Base-by-base conservation (phyloP, 2,329 filamentous ascomycete genomes). In the Rasamsonia emersonii region DNA sequence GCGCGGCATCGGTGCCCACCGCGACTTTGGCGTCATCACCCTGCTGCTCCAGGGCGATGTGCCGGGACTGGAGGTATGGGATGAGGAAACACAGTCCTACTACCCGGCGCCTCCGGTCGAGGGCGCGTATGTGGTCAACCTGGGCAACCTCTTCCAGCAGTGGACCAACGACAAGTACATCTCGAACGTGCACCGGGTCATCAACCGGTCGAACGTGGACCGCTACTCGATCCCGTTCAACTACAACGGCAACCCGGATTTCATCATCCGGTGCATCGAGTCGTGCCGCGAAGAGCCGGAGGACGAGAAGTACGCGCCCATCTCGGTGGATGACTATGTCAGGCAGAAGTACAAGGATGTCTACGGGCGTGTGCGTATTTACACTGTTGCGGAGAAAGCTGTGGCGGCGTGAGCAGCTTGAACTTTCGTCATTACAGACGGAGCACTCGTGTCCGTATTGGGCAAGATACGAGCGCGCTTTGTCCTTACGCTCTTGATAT, bases 201-300 rank as follows among this genome's bases (percentile, higher is more conserved):
- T 65, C 30, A 64, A 64, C 41, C 49, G 52, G 28, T 56, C 54
- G 8, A 55, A 54, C 0, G 25, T 38, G 6, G 59, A 65, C 37
- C 43, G 61, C 5, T 64, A 65, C 36, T 57, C 51, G 1, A 60
- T 64, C 30, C 58, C 59, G 0, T 60, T 65, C 33, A 64, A 64
- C 40, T 64, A 59, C 36, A 55, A 48, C n/a, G 59, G 61, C 1
- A 65, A 67, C 27, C 61, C 61, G 1, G 61, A 65, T 31, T 65
- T 59, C 35, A 36, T 60, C 5, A 59, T 64, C 28, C 44, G 58
- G 35, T 65, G 62, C 36, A 39, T 67, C 33, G 62, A 62, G 1
- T 62, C 61, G 29, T 66, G 61, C 37, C 49, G 49, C 9, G 45
- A 48, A 16, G 43, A 49, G 17, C 58, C 49, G 4, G 57, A 64